Percentiles rank a stretch among this genome's conserved stretches.
These are phyloP conservation scores for Schizophyllum commune DNA, from an alignment of 1,284 basidiomycete species.

Conservation along the genomic window DNA sequence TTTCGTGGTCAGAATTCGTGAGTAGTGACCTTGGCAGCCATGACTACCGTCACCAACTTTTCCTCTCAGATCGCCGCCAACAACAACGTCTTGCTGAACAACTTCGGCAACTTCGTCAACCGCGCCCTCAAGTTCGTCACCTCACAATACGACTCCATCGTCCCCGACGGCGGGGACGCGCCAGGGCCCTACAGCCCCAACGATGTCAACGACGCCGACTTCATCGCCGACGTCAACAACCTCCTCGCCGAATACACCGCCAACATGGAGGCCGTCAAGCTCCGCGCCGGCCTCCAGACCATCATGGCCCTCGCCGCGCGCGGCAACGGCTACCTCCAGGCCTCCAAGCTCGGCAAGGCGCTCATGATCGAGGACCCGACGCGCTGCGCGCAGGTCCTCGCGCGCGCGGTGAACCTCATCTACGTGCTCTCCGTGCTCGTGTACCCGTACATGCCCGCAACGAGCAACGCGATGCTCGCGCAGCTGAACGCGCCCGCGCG, in stretches of 20 bases:
- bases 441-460: slow-evolving; percentile 97
- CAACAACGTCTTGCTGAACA: slow-evolving; percentile 93
- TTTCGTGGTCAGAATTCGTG: slow-evolving; percentile 95
- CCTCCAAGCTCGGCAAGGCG: slow-evolving; percentile 87
- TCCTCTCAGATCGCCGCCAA: slow-evolving; percentile 74
- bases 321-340: slow-evolving; percentile 94
- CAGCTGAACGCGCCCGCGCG: slow-evolving; percentile 91
- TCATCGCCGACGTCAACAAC: slow-evolving; percentile 76
- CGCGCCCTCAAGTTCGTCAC: slow-evolving; percentile 88
- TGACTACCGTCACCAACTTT: neutral
- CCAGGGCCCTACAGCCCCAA: slow-evolving; percentile 63
- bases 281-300: slow-evolving; percentile 80
- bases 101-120: slow-evolving; percentile 99
- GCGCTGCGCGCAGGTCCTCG: slow-evolving; percentile 86
- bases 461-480: slow-evolving; percentile 71
- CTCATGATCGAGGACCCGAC: slow-evolving; percentile 76
- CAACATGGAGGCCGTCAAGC: slow-evolving; percentile 87
- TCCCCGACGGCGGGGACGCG: slow-evolving; percentile 73
- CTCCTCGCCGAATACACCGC: slow-evolving; percentile 80
- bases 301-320: slow-evolving; percentile 88
- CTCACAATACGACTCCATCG: slow-evolving; percentile 75
- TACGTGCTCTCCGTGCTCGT: slow-evolving; percentile 82
- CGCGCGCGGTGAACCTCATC: slow-evolving; percentile 90
- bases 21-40: slow-evolving; percentile 19
- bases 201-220: slow-evolving; percentile 51